Conservation (phyloP, 129 eudicot genomes). For the Erigeron canadensis region DNA sequence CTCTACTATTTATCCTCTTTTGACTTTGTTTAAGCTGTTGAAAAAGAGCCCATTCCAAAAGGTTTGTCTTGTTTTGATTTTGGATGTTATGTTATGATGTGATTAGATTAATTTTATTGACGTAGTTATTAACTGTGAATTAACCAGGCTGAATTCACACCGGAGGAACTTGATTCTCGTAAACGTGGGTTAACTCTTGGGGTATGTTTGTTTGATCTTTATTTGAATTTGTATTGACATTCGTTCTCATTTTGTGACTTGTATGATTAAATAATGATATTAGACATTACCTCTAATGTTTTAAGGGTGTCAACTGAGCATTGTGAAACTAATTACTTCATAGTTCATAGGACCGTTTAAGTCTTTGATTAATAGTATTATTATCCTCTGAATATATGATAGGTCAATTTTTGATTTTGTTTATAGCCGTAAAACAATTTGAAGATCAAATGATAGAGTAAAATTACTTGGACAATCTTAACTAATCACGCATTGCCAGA, state of each 20-base stretch:
- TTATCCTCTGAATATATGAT: too few relatives aligned
- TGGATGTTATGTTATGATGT: not conserved
- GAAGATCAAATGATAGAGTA: not conserved
- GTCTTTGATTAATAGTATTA: too few relatives aligned
- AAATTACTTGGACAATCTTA: not conserved
- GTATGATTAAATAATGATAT: too few relatives aligned
- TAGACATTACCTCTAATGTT: not conserved
- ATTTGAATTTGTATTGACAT: not conserved
- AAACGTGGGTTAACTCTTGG: constrained; percentile 58
- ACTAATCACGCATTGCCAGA: too few relatives aligned
- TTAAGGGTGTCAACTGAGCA: not conserved
- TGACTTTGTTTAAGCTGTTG: constrained; percentile 60
- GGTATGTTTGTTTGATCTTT: constrained; percentile 34
- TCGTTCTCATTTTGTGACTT: too few relatives aligned
- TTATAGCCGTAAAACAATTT: not conserved
- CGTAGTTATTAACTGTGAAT: not conserved
- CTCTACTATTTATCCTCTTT: constrained; percentile 62
- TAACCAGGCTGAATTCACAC: constrained; percentile 80
- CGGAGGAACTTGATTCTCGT: constrained; percentile 74
- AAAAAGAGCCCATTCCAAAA: constrained; percentile 62
- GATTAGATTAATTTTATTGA: not conserved
- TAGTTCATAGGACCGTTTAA: too few relatives aligned
- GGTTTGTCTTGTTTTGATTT: constrained; percentile 33
- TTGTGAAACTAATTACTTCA: too few relatives aligned
- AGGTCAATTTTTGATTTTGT: too few relatives aligned